These are phyloP conservation scores for Aspergillus intermedius DNA, from an alignment of 2,329 filamentous ascomycete species.

Conservation along the genomic window DNA sequence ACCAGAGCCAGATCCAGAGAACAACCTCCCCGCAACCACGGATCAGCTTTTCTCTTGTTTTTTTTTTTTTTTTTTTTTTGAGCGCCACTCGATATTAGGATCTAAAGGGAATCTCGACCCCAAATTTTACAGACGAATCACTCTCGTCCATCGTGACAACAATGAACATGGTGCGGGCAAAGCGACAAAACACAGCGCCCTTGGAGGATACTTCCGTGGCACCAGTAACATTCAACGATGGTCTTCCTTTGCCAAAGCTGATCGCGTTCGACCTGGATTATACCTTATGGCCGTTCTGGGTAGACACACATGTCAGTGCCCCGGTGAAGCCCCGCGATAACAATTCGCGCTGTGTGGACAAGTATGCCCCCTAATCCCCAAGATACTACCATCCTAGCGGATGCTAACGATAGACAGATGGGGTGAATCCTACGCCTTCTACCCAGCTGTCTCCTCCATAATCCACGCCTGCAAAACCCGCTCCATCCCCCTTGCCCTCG, in stretches of 20 bases:
- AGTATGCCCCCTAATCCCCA: constrained; percentile 19
- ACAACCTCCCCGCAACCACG: too few species aligned
- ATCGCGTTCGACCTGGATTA: constrained; percentile 96
- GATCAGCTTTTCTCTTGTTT: too few species aligned
- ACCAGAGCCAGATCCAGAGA: too few species aligned
- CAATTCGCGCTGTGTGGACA: constrained; percentile 39
- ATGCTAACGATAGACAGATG: constrained; percentile 25
- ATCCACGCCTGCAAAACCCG: constrained; percentile 55
- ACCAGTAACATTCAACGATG: constrained; percentile 56
- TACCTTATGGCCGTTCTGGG: constrained; percentile 98
- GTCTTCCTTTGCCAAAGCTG: constrained; percentile 68
- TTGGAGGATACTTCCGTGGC: constrained; percentile 32
- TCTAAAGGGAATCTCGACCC: not conserved
- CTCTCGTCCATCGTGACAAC: not conserved
- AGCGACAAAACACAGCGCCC: constrained; percentile 29
- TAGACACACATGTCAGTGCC: constrained; percentile 80
- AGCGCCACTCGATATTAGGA: too few species aligned
- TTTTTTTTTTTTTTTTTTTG: too few species aligned
- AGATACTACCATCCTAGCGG: not conserved
- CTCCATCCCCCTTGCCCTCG: constrained; percentile 60
- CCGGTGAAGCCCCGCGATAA: constrained; percentile 61
- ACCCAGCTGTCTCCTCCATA: constrained; percentile 61
- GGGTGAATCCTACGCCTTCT: constrained; percentile 66
- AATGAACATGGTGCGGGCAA: constrained; percentile 26
- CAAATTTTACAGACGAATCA: not conserved